Conservation (phyloP, 1,139 yeast genomes). For the Geotrichum reessii region DNA sequence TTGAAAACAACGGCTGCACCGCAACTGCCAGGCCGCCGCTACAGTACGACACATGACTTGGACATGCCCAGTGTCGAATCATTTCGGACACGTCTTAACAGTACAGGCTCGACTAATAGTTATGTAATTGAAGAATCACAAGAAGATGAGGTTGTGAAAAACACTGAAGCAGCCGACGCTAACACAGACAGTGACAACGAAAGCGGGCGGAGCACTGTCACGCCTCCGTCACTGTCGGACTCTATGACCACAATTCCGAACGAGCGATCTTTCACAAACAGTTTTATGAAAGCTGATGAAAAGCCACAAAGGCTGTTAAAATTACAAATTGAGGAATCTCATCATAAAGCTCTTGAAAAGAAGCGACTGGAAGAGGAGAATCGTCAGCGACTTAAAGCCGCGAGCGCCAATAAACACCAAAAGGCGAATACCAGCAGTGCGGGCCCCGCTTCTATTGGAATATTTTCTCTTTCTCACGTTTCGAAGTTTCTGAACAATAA, state of each 20-base stretch:
- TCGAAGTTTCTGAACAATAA: background rate
- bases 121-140: background rate
- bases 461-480: slow-evolving; percentile 5
- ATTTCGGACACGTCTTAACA: slow-evolving; percentile 16
- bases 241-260: background rate
- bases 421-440: background rate
- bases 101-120: background rate
- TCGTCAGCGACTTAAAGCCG: slow-evolving; percentile 3
- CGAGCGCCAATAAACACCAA: background rate
- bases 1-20: slow-evolving; percentile 25
- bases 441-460: background rate
- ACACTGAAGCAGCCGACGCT: slow-evolving; percentile 17
- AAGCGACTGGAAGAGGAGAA: background rate
- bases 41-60: slow-evolving; percentile 16
- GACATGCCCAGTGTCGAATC: slow-evolving; percentile 2
- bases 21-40: slow-evolving; percentile 16
- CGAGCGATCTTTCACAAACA: background rate
- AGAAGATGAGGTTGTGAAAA: slow-evolving; percentile 15
- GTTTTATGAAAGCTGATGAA: background rate
- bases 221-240: background rate
- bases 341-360: slow-evolving; percentile 2
- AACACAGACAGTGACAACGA: background rate
- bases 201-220: background rate
- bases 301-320: slow-evolving; percentile 4
- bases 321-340: slow-evolving; percentile 11